Evolutionary conservation across 2,329 filamentous ascomycete species (phyloP), one percentile per base, ranked within the genome.

Genomic region (Claviceps pusilla): DNA sequence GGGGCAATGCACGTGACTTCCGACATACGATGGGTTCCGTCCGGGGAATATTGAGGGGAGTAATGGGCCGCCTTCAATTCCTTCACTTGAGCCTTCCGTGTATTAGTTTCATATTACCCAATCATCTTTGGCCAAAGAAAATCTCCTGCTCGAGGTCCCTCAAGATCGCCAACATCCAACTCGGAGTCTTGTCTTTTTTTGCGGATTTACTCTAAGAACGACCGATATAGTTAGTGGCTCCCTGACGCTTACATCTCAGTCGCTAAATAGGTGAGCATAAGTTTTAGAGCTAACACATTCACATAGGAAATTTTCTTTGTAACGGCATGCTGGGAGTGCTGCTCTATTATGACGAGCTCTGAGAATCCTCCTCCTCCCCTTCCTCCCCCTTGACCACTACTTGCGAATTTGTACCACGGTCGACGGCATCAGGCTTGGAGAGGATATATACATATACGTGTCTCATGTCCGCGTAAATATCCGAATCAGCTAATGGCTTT

Each of bases 51-150:
- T 45, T 59, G 59, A 59, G 61, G 61, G 60, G 60, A 59, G 48
- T 50, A 52, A 61, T 60, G 57, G 53, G 57, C 54, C 55, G 60
- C 55, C 58, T 58, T 58, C 57, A 58, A 56, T 59, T 59, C 58
- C 57, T 57, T 57, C 57, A 57, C 58, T 58, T 59, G 58, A 59
- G 57, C 59, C 55, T 59, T 58, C 54, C 57, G 54, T 58, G 55
- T 55, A 50, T 55, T 50, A 53, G 56, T 57, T 57, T 59, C 54
- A 57, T 58, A 54, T 31, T 55, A 49, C 50, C 52, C 54, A 58
- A 53, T 60, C 56, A 53, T 57, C 53, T 54, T 51, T 51, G 41
- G 52, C 42, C 37, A 39, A 56, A 35, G 37, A 33, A 37, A 33
- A 37, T 7, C 19, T 11, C 4, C 39, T 49, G 7, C 45, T 49